phyloP scores from a whole-genome alignment of 495 filamentous ascomycete species.

The Tuber microsphaerosporum region DNA sequence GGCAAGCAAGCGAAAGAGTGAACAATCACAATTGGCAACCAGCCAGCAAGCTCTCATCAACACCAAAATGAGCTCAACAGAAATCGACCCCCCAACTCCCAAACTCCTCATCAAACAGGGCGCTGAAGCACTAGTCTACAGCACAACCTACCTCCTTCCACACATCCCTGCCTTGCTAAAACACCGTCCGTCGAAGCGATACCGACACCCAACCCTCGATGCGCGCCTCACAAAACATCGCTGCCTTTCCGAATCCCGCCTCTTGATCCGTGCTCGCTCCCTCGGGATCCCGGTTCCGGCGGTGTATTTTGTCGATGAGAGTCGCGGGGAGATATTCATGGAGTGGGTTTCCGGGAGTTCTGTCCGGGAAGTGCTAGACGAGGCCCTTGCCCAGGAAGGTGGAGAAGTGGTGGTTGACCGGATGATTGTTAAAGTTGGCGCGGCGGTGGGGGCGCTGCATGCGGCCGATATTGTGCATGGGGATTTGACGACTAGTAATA shows the following conservation, averaged over 20 bases:
- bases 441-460: conserved; percentile 72
- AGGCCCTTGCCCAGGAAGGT: conserved; percentile 52
- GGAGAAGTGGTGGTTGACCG: conserved; percentile 45
- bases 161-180: conserved; percentile 71
- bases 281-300: conserved; percentile 37
- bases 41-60: background rate
- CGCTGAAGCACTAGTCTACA: conserved; percentile 91
- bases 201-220: conserved; percentile 87
- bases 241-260: conserved; percentile 77
- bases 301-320: conserved; percentile 43
- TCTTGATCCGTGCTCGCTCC: conserved; percentile 44
- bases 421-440: conserved; percentile 64
- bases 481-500: conserved; percentile 93
- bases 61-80: background rate
- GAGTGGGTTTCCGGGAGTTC: conserved; percentile 81
- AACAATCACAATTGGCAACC: background rate
- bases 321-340: conserved; percentile 70
- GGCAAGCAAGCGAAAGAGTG: background rate
- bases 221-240: conserved; percentile 76
- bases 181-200: conserved; percentile 85
- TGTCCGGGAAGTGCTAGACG: conserved; percentile 60
- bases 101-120: conserved; percentile 70
- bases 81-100: conserved; percentile 11
- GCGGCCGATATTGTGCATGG: conserved; percentile 79
- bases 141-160: conserved; percentile 68